A percentile compares a stretch with the other conserved stretches of the same genome.
These are phyloP conservation scores for Fusarium sp. DNA, from an alignment of 2,329 filamentous ascomycete species.

Conservation along the genomic window DNA sequence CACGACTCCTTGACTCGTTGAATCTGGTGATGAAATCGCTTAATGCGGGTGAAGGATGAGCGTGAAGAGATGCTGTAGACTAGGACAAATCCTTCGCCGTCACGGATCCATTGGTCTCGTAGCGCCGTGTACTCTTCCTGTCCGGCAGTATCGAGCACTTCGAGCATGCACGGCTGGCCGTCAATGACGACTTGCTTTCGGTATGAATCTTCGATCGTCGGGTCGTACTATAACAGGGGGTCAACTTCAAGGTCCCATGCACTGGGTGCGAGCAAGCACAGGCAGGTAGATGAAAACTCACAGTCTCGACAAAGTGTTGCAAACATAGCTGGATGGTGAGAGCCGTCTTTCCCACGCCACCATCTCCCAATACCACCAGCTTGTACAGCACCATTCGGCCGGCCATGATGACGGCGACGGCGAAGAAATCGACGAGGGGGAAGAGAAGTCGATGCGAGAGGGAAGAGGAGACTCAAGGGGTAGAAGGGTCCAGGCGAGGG, in stretches of 20 bases:
- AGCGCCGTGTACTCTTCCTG: conserved; percentile 99
- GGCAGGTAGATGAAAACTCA: conserved; percentile 55
- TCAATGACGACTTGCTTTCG: conserved; percentile 94
- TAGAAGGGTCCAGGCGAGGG: conserved; percentile 25
- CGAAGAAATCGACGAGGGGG: conserved; percentile 34
- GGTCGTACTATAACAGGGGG: conserved; percentile 74
- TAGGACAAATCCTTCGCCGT: conserved; percentile 96
- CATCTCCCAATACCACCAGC: conserved; percentile 93
- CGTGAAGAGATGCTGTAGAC: conserved; percentile 99
- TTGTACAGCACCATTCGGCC: conserved; percentile 97
- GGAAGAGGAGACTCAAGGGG: conserved; percentile 16
- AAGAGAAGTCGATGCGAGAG: conserved; percentile 24
- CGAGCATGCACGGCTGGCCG: conserved; percentile 94
- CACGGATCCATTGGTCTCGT: conserved; percentile 97
- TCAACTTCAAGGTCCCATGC: conserved; percentile 22
- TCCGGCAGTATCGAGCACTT: conserved; percentile 95
- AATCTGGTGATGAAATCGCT: conserved; percentile 96
- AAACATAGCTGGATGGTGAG: conserved; percentile 96
- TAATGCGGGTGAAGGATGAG: conserved; percentile 94
- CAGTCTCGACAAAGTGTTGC: conserved; percentile 97
- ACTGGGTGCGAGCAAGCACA: conserved; percentile 6
- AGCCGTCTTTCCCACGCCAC: conserved; percentile 93
- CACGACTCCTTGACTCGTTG: conserved; percentile 96
- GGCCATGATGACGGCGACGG: conserved; percentile 70
- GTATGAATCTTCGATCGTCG: conserved; percentile 89